phyloP scores from a whole-genome alignment of 768 basidiomycete species.

The Clavulina sp. region DNA sequence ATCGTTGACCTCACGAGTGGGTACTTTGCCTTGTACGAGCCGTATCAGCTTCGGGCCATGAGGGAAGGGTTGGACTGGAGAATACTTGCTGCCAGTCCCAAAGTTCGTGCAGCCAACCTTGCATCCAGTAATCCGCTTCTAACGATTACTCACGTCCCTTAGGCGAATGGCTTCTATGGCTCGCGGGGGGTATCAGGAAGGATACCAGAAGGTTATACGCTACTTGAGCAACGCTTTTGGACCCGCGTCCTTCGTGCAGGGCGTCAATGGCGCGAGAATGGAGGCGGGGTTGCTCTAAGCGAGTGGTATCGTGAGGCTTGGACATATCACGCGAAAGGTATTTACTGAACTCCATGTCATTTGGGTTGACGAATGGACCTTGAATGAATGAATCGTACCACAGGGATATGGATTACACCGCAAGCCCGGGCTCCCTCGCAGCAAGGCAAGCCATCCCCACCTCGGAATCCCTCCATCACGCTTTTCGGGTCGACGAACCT shows the following conservation, averaged over 20 bases:
- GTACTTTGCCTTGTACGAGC: conserved; percentile 75
- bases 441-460: conserved; percentile 3
- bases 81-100: conserved; percentile 74
- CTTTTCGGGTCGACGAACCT: conserved; percentile 92
- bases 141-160: not conserved
- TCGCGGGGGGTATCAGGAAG: conserved; percentile 79
- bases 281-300: conserved; percentile 42
- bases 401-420: not conserved
- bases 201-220: conserved; percentile 89
- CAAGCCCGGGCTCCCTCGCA: not conserved
- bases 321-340: conserved; percentile 99
- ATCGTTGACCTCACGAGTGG: conserved; percentile 71
- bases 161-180: conserved; percentile 94
- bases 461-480: conserved; percentile 61
- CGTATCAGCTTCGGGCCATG: conserved; percentile 56
- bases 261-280: conserved; percentile 10
- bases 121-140: not conserved
- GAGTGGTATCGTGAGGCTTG: conserved; percentile 85
- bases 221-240: conserved; percentile 68
- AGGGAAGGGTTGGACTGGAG: conserved; percentile 30
- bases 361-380: not conserved
- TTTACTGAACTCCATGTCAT: conserved; percentile 4
- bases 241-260: conserved; percentile 9
- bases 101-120: conserved; percentile 29
- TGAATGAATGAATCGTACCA: not conserved